Evolutionary conservation across 2,329 filamentous ascomycete species (phyloP).

Genomic region (Tolypocladium pustulatum): DNA sequence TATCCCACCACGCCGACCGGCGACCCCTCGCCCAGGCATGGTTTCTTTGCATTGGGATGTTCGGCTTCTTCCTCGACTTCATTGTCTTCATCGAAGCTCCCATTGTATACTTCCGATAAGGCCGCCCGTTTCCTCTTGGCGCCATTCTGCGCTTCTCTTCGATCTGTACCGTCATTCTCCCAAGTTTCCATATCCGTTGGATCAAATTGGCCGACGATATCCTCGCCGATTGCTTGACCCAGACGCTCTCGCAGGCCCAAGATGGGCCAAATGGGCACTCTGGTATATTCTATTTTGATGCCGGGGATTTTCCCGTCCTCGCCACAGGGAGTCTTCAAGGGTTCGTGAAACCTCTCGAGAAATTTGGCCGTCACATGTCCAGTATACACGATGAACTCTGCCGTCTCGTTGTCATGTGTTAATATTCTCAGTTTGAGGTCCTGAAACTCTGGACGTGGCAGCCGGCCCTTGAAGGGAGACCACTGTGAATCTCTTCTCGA

Average conservation of each 20-base stretch:
- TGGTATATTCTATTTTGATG: slow-evolving; percentile 35
- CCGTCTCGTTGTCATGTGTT: slow-evolving; percentile 35
- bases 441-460: slow-evolving; percentile 24
- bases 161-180: slow-evolving; percentile 23
- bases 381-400: slow-evolving; percentile 44
- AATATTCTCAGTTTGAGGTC: slow-evolving; percentile 41
- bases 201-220: slow-evolving; percentile 35
- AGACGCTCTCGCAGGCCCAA: slow-evolving; percentile 44
- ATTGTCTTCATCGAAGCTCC: slow-evolving; percentile 28
- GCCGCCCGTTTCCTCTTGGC: slow-evolving; percentile 24
- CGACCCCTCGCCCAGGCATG: slow-evolving; percentile 18
- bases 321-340: slow-evolving; percentile 25
- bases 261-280: slow-evolving; percentile 44
- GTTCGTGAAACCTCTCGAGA: slow-evolving; percentile 38
- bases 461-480: slow-evolving; percentile 9
- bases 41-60: slow-evolving; percentile 19
- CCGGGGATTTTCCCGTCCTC: slow-evolving; percentile 16
- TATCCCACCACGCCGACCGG: slow-evolving; percentile 20
- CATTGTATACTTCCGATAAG: slow-evolving; percentile 26
- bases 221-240: slow-evolving; percentile 39
- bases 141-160: slow-evolving; percentile 11
- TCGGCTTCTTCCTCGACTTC: slow-evolving; percentile 22
- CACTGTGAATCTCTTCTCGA: slow-evolving; percentile 16
- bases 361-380: slow-evolving; percentile 36
- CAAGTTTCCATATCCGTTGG: slow-evolving; percentile 33